Conservation (phyloP, 345 rosid genomes). For the Salix viminalis region DNA sequence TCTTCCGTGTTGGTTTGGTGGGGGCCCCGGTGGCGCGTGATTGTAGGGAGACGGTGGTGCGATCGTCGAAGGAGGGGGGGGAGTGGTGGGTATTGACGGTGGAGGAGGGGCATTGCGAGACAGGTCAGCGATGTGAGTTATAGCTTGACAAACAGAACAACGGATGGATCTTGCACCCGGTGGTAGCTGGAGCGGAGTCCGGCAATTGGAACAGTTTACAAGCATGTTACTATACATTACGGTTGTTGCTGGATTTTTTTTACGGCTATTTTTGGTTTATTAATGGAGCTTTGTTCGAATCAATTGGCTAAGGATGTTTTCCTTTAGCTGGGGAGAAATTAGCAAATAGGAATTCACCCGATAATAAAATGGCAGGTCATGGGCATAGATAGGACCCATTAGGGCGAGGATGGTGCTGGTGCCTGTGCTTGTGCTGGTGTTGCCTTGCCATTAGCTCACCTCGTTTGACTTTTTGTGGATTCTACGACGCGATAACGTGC, state of each 20-base stretch:
- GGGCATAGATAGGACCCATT: no score
- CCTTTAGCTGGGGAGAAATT: no score
- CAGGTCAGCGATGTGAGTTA: conserved; percentile 64
- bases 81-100: conserved; percentile 19
- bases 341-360: no score
- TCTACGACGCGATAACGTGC: no score
- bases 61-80: neutral
- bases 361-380: no score
- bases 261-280: no score
- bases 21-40: conserved; percentile 54
- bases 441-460: no score
- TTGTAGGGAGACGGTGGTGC: conserved; percentile 35
- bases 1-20: conserved; percentile 59
- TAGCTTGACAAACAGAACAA: conserved; percentile 68
- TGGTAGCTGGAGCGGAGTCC: conserved; percentile 71
- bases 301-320: no score
- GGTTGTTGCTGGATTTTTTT: neutral
- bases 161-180: conserved; percentile 74
- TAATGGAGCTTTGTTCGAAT: no score
- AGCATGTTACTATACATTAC: conserved; percentile 32
- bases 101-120: conserved; percentile 52
- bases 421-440: no score
- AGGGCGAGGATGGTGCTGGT: no score
- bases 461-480: no score
- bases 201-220: conserved; percentile 73